Conservation (phyloP, 768 basidiomycete species). For the Calocera cornea region DNA sequence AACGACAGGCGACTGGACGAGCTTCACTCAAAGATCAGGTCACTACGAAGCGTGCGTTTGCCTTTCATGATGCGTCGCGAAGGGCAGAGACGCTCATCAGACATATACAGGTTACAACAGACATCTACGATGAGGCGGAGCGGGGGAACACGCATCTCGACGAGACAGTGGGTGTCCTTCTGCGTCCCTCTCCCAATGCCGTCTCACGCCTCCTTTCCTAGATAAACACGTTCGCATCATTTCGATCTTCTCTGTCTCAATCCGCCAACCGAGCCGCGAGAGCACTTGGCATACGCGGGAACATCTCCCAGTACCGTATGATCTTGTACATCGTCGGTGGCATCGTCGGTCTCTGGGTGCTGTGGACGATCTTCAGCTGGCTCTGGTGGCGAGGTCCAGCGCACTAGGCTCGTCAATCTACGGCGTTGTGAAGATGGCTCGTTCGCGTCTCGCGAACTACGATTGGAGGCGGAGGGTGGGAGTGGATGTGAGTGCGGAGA, state of each 20-base stretch:
- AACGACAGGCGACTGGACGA: constrained; percentile 77
- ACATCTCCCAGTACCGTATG: constrained; percentile 55
- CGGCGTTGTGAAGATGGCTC: not conserved
- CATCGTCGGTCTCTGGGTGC: constrained; percentile 45
- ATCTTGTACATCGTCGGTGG: constrained; percentile 44
- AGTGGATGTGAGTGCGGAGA: not conserved
- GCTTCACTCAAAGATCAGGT: constrained; percentile 71
- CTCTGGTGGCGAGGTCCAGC: constrained; percentile 31
- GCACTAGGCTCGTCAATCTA: not conserved
- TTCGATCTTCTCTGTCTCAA: constrained; percentile 47
- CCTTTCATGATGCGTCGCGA: constrained; percentile 14
- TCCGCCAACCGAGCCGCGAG: constrained; percentile 57
- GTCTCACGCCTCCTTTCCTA: constrained; percentile 19
- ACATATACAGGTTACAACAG: constrained; percentile 56
- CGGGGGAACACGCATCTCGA: constrained; percentile 68
- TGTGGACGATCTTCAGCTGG: constrained; percentile 31
- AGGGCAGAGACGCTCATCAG: not conserved
- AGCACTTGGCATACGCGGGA: constrained; percentile 54
- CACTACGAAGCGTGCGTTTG: constrained; percentile 61
- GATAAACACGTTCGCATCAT: constrained; percentile 54
- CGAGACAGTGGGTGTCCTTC: constrained; percentile 45
- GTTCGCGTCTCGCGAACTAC: not conserved
- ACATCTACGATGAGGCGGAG: constrained; percentile 76
- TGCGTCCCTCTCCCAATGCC: not conserved
- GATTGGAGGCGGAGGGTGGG: not conserved